These are phyloP conservation scores for Coemansia sp. DNA, from an alignment of 192 early-diverging fungal species.

Conservation along the genomic window DNA sequence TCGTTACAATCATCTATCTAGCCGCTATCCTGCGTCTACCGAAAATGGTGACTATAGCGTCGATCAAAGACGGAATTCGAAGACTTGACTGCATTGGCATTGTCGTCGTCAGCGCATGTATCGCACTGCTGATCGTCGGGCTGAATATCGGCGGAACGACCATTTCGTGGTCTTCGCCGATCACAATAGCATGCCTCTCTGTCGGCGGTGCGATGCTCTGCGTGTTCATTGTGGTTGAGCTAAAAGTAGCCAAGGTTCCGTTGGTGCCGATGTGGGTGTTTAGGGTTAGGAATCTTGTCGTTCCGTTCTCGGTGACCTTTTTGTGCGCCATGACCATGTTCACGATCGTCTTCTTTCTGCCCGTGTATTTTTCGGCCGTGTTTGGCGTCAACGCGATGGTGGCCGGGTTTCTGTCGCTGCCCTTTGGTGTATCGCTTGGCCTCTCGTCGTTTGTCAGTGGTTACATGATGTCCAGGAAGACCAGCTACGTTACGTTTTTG, in stretches of 20 bases:
- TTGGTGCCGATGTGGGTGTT: slow-evolving; percentile 72
- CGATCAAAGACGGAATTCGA: slow-evolving; percentile 31
- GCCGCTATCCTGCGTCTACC: slow-evolving; percentile 57
- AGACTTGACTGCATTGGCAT: slow-evolving; percentile 68
- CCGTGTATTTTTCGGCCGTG: slow-evolving; percentile 73
- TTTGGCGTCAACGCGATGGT: slow-evolving; percentile 67
- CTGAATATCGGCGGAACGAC: slow-evolving; percentile 74
- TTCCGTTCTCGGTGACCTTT: slow-evolving; percentile 40
- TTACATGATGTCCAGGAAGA: slow-evolving; percentile 60
- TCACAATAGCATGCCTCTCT: slow-evolving; percentile 53
- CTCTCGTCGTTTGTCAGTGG: slow-evolving; percentile 69
- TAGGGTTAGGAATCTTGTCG: slow-evolving; percentile 50
- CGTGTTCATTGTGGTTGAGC: slow-evolving; percentile 66
- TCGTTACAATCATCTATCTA: slow-evolving; percentile 55
- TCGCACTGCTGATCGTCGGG: slow-evolving; percentile 67
- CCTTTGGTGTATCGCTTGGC: slow-evolving; percentile 71
- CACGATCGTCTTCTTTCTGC: slow-evolving; percentile 61
- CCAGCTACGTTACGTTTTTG: slow-evolving; percentile 64
- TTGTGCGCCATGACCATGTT: slow-evolving; percentile 54
- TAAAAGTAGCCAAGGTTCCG: slow-evolving; percentile 45
- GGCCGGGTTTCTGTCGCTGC: slow-evolving; percentile 79
- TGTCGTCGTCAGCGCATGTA: slow-evolving; percentile 55
- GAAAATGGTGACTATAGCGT: slow-evolving; percentile 20
- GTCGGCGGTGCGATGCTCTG: slow-evolving; percentile 36
- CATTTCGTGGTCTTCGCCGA: slow-evolving; percentile 56